A percentile compares a stretch with the other conserved stretches of the same genome.
These are phyloP conservation scores for Pontederia paniculata DNA, from an alignment of 176 grass and related monocot genomes.

Conservation along the genomic window DNA sequence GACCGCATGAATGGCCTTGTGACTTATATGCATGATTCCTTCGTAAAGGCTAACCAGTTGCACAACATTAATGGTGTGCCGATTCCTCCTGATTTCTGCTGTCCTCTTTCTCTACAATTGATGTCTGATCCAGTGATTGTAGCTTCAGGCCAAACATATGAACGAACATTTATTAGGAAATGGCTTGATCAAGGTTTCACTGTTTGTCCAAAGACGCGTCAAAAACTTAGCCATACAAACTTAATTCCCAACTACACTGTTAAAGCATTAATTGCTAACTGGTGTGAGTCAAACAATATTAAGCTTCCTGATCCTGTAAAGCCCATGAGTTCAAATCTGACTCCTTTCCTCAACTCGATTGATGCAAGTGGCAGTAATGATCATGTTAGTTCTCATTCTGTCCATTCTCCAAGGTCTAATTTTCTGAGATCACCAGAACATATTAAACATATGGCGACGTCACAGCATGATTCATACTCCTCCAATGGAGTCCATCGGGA, in stretches of 20 bases:
- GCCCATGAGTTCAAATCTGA: constrained; percentile 65
- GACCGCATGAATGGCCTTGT: constrained; percentile 53
- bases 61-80: constrained; percentile 80
- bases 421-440: constrained; percentile 51
- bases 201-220: constrained; percentile 81
- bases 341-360: constrained; percentile 32
- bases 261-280: constrained; percentile 97
- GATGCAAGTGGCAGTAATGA: constrained; percentile 25
- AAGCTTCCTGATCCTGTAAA: constrained; percentile 86
- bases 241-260: constrained; percentile 99
- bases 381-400: constrained; percentile 32
- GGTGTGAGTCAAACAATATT: constrained; percentile 95
- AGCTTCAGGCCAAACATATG: constrained; percentile 95
- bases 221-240: constrained; percentile 84
- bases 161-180: constrained; percentile 78
- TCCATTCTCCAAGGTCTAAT: constrained; percentile 21
- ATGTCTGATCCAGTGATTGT: constrained; percentile 99
- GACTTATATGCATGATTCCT: constrained; percentile 55
- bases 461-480: constrained; percentile 37
- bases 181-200: constrained; percentile 96
- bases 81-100: constrained; percentile 95
- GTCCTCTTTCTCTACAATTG: constrained; percentile 77
- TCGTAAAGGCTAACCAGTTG: constrained; percentile 52
- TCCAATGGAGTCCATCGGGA: constrained; percentile 28
- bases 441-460: constrained; percentile 29